Base-by-base conservation (phyloP, 108 stramenopile genomes). In the Cyclotella cryptica region DNA sequence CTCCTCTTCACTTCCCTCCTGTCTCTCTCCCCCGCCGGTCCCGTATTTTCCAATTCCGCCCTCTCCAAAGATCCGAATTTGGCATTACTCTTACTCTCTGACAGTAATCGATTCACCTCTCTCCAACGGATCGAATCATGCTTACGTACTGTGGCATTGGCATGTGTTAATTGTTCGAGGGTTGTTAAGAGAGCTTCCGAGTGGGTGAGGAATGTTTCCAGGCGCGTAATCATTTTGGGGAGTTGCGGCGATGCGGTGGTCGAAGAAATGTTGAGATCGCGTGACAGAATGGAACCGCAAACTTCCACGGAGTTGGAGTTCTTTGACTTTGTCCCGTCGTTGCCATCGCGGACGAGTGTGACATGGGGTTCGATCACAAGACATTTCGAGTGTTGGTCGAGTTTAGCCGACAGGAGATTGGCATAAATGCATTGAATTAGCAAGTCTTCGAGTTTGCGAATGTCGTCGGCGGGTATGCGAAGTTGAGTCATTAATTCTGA, bases 391-490 rank as follows among this genome's bases (percentile, higher is more conserved):
- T 26, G 44, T 68, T 82, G 81, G 45, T 82, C 81, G 54, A 83
- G 69, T 44, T 69, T 78, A 19, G 52, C 77, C 3, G 78, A 60
- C 18, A 83, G 39, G 28, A 83, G n/a, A 69, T 79, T 74, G 44
- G 72, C 66, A 69, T 79, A 83, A 17, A 83, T 61, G 72, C 82
- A 83, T 69, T 78, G 65, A 29, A 83, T 83, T 11, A 83, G 62
- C 51, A 83, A 22, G 45, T 83, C 78, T 52, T 83, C 82, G 24
- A 83, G 66, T 24, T 69, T 49, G 1, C 82, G 82, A 24, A 55
- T 44, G 42, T 71, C 28, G 10, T 40, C 22, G 3, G 28, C 22
- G 26, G 65, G 79, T 17, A 83, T 49, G 19, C 44, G 57, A n/a
- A 83, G 62, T 71, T 78, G 63, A 2, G 55, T 10, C 12, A 66